Base-by-base conservation (phyloP, 768 basidiomycete species). In the Lyophyllum shimeji region DNA sequence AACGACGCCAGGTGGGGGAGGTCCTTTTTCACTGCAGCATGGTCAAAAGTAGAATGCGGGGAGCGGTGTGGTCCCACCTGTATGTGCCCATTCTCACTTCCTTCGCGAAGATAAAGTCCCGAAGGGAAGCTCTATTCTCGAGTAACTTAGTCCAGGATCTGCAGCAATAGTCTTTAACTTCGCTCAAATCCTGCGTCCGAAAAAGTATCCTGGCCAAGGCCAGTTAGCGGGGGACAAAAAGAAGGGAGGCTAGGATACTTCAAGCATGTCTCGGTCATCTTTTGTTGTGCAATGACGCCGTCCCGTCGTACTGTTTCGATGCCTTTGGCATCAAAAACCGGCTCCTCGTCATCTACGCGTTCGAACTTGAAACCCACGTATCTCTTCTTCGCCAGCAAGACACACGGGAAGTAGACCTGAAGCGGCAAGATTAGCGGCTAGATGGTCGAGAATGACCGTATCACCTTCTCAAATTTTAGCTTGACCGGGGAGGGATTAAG, bases 311-410 rank as follows among this genome's bases (percentile, higher is more conserved):
- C 90, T 1, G 95, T 98, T 72, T 99, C 97, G 51, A 99, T 98
- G 0, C 97, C 97, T 67, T 99, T 98, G 6, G 95, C 97, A 62
- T 99, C 96, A 63, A 98, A 97, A 0, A 72, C 76, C 1, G 95
- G 92, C 45, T 87, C 85, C 0, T 55, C 68, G 12, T 97, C 92
- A 60, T 94, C 90, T 0, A 87, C 81, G 51, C 74, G 80, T 70
- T 99, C 97, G 60, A 89, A 98, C 67, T 95, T 96, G 77, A 92
- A 97, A 0, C 97, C 97, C 20, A 98, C 96, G 62, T 99, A 99
- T 62, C 96, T 85, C 69, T 99, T 99, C 79, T 99, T 99, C 1
- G 96, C 93, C 81, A 97, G 82, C n/a, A 99, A 80, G 0, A 98
- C 85, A 63, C 91, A 95, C 2, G 95, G 95, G 43, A 95, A 79